phyloP scores from a whole-genome alignment of 169 alveolate species.

The Plasmodium blacklocki region DNA sequence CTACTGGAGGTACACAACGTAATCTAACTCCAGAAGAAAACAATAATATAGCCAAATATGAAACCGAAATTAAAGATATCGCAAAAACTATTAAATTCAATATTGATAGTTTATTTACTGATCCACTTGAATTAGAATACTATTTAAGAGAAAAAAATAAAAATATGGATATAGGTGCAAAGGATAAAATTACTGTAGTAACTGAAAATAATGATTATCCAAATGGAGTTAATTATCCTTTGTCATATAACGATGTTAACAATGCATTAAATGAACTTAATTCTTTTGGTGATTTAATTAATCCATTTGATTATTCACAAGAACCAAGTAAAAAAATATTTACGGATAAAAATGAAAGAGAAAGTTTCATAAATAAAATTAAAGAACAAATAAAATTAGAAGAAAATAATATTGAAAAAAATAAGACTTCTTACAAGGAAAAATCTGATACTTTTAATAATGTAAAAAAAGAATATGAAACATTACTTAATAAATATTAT shows the following conservation, averaged over 20 bases:
- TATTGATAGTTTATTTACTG: conserved; percentile 23
- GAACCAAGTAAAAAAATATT: neutral
- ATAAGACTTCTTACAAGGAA: neutral
- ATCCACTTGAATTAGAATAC: conserved; percentile 43
- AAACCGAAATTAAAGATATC: conserved; percentile 8
- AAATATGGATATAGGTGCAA: neutral
- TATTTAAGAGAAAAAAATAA: conserved; percentile 55
- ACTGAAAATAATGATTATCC: conserved; percentile 7
- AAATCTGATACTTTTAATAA: neutral
- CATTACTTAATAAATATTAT: conserved; percentile 6
- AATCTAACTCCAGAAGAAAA: neutral
- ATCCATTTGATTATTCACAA: neutral
- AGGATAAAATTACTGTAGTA: neutral
- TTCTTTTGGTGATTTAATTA: conserved; percentile 18
- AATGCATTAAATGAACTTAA: neutral
- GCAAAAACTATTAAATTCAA: conserved; percentile 45
- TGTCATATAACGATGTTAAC: conserved; percentile 1
- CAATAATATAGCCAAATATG: neutral
- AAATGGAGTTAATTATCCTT: conserved; percentile 18
- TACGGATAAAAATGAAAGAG: neutral
- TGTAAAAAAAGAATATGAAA: neutral
- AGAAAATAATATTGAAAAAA: no score
- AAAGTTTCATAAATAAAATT: conserved; percentile 6
- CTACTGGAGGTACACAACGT: neutral
- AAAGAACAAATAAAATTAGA: neutral